These are phyloP conservation scores for Gastrolobium villosum DNA, from an alignment of 306 rosid species.

Conservation along the genomic window DNA sequence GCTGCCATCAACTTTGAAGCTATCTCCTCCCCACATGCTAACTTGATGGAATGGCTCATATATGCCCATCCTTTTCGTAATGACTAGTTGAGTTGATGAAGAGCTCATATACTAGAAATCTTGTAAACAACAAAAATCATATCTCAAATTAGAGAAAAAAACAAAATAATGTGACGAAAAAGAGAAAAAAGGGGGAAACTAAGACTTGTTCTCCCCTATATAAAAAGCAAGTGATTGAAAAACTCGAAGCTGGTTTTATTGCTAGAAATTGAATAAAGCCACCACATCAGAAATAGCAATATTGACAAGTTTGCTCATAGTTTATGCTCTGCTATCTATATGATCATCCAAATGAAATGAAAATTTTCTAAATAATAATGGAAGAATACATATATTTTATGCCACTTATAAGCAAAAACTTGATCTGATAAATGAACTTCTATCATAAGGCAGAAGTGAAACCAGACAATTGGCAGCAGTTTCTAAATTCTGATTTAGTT, in stretches of 20 bases:
- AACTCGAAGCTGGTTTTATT: slow-evolving; percentile 16
- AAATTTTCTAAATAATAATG: background rate
- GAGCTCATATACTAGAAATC: slow-evolving; percentile 66
- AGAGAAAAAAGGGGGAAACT: background rate
- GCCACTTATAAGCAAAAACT: slow-evolving; percentile 16
- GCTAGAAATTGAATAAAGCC: slow-evolving; percentile 19
- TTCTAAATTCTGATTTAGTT: background rate
- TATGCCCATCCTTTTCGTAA: slow-evolving; percentile 73
- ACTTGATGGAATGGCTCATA: slow-evolving; percentile 82
- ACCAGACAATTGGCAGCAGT: background rate
- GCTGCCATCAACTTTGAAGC: slow-evolving; percentile 60
- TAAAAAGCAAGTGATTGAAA: background rate
- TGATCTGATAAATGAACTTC: background rate
- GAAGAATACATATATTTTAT: background rate
- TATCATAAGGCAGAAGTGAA: background rate
- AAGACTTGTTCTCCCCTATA: background rate
- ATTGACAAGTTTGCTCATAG: slow-evolving; percentile 6
- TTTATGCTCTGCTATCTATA: slow-evolving; percentile 21
- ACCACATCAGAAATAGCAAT: slow-evolving; percentile 41
- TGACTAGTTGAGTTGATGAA: slow-evolving; percentile 65
- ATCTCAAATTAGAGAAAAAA: slow-evolving; percentile 30
- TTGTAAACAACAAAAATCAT: background rate
- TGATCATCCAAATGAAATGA: slow-evolving; percentile 6
- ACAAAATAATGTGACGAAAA: background rate
- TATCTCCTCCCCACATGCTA: slow-evolving; percentile 72